Conservation (phyloP, 2,329 filamentous ascomycete genomes). For the Stagonosporopsis vannaccii region DNA sequence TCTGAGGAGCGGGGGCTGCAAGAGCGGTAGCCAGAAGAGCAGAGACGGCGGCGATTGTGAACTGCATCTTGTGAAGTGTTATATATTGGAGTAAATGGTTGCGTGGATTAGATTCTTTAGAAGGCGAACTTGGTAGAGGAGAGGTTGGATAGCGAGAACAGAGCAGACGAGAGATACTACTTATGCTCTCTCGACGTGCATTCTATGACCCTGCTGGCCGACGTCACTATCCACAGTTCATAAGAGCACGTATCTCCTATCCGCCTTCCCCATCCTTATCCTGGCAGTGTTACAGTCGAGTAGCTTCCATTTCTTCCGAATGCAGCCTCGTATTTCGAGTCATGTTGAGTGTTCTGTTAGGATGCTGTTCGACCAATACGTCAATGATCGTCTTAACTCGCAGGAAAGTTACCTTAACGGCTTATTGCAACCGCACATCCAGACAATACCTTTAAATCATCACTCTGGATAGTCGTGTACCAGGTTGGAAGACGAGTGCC, state of each 20-base stretch:
- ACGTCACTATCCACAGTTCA: slow-evolving; percentile 11
- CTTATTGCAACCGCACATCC: background rate
- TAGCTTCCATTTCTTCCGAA: slow-evolving; percentile 1
- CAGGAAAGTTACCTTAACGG: slow-evolving; percentile 1
- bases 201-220: background rate
- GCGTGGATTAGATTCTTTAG: background rate
- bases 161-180: slow-evolving; percentile 6
- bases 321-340: background rate
- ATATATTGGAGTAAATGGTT: background rate
- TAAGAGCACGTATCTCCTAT: background rate
- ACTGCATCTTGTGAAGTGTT: slow-evolving; percentile 25
- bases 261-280: slow-evolving; percentile 9
- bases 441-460: background rate
- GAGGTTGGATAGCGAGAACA: background rate
- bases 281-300: slow-evolving; percentile 6
- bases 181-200: slow-evolving; percentile 19
- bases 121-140: slow-evolving; percentile 2
- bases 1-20: slow-evolving; percentile 29
- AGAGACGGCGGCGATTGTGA: slow-evolving; percentile 27
- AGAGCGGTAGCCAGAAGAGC: slow-evolving; percentile 28
- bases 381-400: background rate
- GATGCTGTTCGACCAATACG: background rate
- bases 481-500: background rate
- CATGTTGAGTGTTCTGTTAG: background rate
- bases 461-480: no score